A percentile compares a stretch with the other conserved stretches of the same genome.
Evolutionary conservation across 2,329 filamentous ascomycete species (phyloP).

Genomic region (Aspergillus pseudotamarii): DNA sequence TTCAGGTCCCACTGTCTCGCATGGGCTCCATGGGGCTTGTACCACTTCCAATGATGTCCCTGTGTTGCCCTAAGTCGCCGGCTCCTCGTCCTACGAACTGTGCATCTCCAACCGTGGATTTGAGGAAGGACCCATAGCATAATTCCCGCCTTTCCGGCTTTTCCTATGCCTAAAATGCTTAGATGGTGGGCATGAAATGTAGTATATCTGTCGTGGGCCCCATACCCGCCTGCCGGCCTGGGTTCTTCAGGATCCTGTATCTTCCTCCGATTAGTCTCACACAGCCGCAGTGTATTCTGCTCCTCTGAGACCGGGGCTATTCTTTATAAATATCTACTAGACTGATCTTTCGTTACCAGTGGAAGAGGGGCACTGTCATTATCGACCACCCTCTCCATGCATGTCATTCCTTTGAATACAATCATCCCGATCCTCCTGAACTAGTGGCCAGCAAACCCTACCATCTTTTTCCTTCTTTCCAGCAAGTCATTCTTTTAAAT

Average conservation of each 20-base stretch:
- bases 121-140: not conserved
- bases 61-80: not conserved
- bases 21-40: not conserved
- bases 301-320: not conserved
- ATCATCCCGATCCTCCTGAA: not conserved
- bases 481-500: slow-evolving; percentile 3
- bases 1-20: slow-evolving; percentile 10
- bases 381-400: not conserved
- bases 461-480: not conserved
- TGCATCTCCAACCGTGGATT: not conserved
- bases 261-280: slow-evolving; percentile 15
- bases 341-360: not conserved
- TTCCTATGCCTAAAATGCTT: not conserved
- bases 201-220: slow-evolving; percentile 8
- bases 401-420: slow-evolving; percentile 6
- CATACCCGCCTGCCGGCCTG: not conserved
- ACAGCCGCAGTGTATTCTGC: not conserved
- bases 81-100: slow-evolving; percentile 2
- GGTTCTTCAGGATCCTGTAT: slow-evolving; percentile 14
- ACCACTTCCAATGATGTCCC: not conserved
- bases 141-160: not conserved
- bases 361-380: not conserved
- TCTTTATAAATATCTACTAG: not conserved
- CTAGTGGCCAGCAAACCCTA: not conserved
- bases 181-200: not conserved